Conservation (phyloP, 345 rosid species). For the Sisymbrium irio region DNA sequence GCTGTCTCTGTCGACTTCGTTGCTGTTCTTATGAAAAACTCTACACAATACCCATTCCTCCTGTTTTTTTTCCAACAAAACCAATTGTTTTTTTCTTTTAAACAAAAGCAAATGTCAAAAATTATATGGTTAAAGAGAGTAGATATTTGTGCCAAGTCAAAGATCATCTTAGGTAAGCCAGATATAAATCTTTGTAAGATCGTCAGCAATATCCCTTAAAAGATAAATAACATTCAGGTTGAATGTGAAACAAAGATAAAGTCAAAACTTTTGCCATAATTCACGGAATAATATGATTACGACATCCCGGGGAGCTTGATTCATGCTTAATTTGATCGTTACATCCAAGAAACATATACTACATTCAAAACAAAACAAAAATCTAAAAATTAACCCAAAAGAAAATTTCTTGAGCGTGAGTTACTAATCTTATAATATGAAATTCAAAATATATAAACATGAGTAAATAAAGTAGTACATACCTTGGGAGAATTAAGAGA, state of each 20-base stretch:
- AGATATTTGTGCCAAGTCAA: constrained; percentile 29
- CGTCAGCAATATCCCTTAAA: constrained; percentile 22
- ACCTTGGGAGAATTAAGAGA: constrained; percentile 21
- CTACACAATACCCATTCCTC: constrained; percentile 91
- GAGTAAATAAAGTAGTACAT: background rate
- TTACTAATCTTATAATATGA: background rate
- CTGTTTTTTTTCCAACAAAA: constrained; percentile 29
- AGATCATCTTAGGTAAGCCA: constrained; percentile 25
- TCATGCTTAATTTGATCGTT: constrained; percentile 8
- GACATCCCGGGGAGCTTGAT: constrained; percentile 11
- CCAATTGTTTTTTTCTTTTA: background rate
- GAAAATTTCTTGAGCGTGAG: background rate
- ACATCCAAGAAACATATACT: background rate
- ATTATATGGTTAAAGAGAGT: background rate
- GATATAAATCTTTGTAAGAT: background rate
- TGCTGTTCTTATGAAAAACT: constrained; percentile 57
- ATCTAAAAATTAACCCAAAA: background rate
- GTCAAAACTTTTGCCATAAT: constrained; percentile 22
- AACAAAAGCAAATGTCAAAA: background rate
- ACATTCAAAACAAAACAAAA: background rate
- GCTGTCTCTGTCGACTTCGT: constrained; percentile 36
- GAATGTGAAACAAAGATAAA: constrained; percentile 20
- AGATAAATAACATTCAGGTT: background rate
- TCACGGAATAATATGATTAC: constrained; percentile 25
- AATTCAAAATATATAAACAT: background rate